Base-by-base conservation (phyloP, 2,329 filamentous ascomycete genomes). In the Nigrograna mackinnonii region DNA sequence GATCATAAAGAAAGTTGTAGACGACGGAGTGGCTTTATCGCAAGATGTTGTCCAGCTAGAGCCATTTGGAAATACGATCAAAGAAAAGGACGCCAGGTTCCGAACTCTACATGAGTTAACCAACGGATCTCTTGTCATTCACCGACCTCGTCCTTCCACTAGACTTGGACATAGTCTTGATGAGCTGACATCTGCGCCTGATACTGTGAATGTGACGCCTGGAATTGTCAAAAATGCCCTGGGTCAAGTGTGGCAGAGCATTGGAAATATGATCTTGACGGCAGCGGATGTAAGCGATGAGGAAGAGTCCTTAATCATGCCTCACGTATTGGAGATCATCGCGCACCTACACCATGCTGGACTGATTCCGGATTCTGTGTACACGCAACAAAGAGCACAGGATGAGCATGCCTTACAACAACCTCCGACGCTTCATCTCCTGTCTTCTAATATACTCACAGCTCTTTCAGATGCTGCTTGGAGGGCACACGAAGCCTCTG, bases 401-500 rank as follows among this genome's bases (percentile, higher is more conserved):
- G 62, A 70, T 39, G 52, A 55, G 6, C 60, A 59, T 41, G 68
- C 67, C 7, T 60, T 74, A 5, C 72, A 69, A 41, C 73, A 76
- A 45, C 74, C 76, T 21, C 76, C 75, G 4, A 70, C 71, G 5
- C 62, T 78, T 3, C 70, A 75, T 39, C 55, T 77, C 21, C 58
- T 79, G 0, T 76, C 73, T 2, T 71, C 72, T 4, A 67, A 71
- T 14, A 78, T 79, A 22, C 54, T 78, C 19, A 73, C 71, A 1
- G 73, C 75, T 4, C 54, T 79, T 22, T 75, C 75, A 4, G 76
- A 79, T 56, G 75, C 76, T 3, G 70, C 70, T 2, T 78, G 74
- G 75, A 67, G 66, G 37, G 74, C 72, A 5, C 73, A 74, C 37
- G 73, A 77, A 51, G 55, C 57, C 4, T 62, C 65, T 19, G 52